Percentiles rank a stretch among this genome's conserved stretches.
phyloP scores from a whole-genome alignment of 139 green algal genomes.

The Auxenochlorella protothecoides region DNA sequence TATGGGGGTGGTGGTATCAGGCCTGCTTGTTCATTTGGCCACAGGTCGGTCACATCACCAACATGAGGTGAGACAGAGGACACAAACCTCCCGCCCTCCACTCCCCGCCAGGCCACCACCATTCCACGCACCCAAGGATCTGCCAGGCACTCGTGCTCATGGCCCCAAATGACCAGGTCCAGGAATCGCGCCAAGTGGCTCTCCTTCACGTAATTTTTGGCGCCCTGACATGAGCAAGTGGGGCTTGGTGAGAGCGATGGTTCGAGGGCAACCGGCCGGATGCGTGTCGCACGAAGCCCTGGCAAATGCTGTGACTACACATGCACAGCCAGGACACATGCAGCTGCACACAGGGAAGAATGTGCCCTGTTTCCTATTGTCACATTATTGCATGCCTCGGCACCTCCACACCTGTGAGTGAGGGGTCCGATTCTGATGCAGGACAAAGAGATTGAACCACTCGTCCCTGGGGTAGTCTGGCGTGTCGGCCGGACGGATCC shows the following conservation, averaged over 20 bases:
- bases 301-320: no score
- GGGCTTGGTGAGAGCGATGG: neutral
- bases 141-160: slow-evolving; percentile 92
- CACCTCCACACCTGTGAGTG: slow-evolving; percentile 22
- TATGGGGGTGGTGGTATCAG: no score
- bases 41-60: neutral
- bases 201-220: slow-evolving; percentile 79
- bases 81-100: no score
- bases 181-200: slow-evolving; percentile 73
- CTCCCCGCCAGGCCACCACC: no score
- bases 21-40: no score
- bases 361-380: no score
- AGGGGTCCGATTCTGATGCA: slow-evolving; percentile 90
- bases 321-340: no score
- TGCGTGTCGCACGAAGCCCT: no score
- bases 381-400: no score
- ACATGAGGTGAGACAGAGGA: neutral
- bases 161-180: slow-evolving; percentile 94
- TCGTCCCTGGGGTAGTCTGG: slow-evolving; percentile 19
- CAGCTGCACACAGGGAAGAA: no score
- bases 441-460: slow-evolving; percentile 91
- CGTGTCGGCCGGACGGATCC: slow-evolving; percentile 24
- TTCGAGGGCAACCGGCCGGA: no score
- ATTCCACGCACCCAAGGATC: slow-evolving; percentile 42
- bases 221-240: slow-evolving; percentile 1